A percentile compares a stretch with the other conserved stretches of the same genome.
Evolutionary conservation across 1,284 basidiomycete species (phyloP).

Genomic region (Tilletia indica): DNA sequence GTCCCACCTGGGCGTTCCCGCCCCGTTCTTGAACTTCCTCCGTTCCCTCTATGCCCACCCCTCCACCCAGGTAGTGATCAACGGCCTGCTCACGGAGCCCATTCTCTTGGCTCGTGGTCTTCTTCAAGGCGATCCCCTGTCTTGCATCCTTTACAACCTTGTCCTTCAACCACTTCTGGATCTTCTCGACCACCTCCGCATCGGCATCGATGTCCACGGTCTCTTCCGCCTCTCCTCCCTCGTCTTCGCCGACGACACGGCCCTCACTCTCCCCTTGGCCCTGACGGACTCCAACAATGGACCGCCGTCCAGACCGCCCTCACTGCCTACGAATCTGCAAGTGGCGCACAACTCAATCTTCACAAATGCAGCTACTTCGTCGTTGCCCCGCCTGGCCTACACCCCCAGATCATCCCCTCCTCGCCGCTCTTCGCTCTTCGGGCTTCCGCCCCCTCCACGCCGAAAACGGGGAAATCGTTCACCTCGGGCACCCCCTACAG

Average conservation of each 20-base stretch:
- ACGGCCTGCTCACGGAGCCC: not conserved
- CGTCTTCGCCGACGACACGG: not conserved
- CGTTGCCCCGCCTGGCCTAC: too few relatives aligned
- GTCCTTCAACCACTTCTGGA: not conserved
- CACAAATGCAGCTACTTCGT: too few relatives aligned
- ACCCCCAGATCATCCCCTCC: too few relatives aligned
- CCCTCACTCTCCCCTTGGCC: not conserved
- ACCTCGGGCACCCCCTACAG: not conserved
- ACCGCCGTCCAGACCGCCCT: not conserved
- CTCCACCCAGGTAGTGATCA: not conserved
- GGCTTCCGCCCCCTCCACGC: not conserved
- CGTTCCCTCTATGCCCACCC: not conserved
- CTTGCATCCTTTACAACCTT: not conserved
- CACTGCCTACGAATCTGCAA: not conserved
- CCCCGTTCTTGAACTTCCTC: not conserved
- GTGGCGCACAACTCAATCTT: not conserved
- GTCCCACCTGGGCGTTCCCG: not conserved
- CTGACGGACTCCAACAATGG: not conserved
- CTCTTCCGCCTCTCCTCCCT: not conserved
- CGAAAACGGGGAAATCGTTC: not conserved
- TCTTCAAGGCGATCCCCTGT: conserved; percentile 2
- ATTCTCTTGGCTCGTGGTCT: not conserved
- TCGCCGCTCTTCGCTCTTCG: too few relatives aligned
- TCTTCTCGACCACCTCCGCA: not conserved
- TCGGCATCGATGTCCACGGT: not conserved